Conservation (phyloP, 1,284 basidiomycete species). For the Naganishia cerealis region DNA sequence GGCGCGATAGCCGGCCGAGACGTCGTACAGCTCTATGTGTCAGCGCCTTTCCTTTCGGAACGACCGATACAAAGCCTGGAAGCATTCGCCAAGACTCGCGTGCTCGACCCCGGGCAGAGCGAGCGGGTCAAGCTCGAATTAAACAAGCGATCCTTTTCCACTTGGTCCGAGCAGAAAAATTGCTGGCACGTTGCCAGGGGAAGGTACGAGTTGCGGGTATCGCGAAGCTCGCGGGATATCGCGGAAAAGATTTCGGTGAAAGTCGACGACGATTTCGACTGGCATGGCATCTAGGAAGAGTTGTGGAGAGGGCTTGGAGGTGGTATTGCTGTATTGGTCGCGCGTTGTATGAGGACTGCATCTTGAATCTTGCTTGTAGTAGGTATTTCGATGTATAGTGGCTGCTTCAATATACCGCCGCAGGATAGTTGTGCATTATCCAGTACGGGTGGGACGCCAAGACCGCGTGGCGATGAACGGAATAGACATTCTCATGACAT, state of each 20-base stretch:
- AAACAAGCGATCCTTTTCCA: slow-evolving; percentile 25
- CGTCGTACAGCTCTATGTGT: slow-evolving; percentile 40
- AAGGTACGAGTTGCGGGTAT: slow-evolving; percentile 14
- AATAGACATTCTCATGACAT: too few relatives aligned
- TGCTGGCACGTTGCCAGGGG: slow-evolving; percentile 18
- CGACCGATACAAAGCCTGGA: slow-evolving; percentile 33
- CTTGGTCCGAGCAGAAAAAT: slow-evolving; percentile 9
- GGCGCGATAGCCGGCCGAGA: slow-evolving; percentile 36
- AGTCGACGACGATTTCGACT: not conserved
- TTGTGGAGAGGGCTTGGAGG: not conserved
- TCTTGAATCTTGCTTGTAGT: too few relatives aligned
- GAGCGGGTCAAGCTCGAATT: slow-evolving; percentile 10
- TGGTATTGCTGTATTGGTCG: not conserved
- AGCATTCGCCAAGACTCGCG: slow-evolving; percentile 27
- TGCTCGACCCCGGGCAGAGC: slow-evolving; percentile 26
- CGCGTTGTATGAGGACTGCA: not conserved
- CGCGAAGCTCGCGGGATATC: slow-evolving; percentile 5
- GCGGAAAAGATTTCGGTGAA: not conserved
- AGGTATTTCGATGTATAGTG: too few relatives aligned
- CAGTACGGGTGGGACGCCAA: too few relatives aligned
- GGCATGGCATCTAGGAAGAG: not conserved
- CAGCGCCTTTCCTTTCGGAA: slow-evolving; percentile 19
- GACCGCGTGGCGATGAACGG: too few relatives aligned
- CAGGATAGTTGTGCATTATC: too few relatives aligned
- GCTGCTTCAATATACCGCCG: too few relatives aligned